phyloP scores from a whole-genome alignment of 371 early-diverging fungal genomes.

The Mucor sp. region DNA sequence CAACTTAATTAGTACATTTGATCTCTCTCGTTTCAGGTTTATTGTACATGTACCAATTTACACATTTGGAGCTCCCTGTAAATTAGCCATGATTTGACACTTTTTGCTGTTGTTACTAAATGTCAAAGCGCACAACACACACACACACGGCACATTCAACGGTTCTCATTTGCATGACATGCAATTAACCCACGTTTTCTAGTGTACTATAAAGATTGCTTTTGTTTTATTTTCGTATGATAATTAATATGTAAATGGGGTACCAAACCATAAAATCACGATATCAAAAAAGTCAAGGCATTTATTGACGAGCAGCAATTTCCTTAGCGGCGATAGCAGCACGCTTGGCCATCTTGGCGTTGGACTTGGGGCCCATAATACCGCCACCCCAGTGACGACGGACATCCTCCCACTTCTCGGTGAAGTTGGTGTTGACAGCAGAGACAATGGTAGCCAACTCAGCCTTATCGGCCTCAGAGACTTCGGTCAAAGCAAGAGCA shows the following conservation, averaged over 20 bases:
- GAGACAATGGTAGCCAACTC: constrained; percentile 87
- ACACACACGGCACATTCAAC: neutral
- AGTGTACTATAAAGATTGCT: neutral
- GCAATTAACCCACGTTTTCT: neutral
- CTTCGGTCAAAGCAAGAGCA: constrained; percentile 94
- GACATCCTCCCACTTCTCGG: constrained; percentile 91
- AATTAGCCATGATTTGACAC: neutral
- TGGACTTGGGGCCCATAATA: constrained; percentile 93
- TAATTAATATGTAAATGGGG: neutral
- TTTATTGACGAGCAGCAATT: constrained; percentile 59
- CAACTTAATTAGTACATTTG: neutral
- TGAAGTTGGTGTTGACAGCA: constrained; percentile 92
- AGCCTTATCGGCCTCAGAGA: constrained; percentile 95
- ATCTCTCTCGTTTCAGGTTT: neutral
- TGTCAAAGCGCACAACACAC: neutral
- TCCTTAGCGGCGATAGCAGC: constrained; percentile 73
- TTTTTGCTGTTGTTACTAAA: neutral
- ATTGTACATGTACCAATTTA: neutral
- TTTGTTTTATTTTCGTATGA: constrained; percentile 1
- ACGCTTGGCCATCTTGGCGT: constrained; percentile 81
- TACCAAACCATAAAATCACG: neutral
- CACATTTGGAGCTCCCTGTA: neutral
- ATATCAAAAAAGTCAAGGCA: neutral
- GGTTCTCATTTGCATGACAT: neutral
- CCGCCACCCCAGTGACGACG: constrained; percentile 97